Conservation (phyloP, 176 grass and related monocot genomes). For the Carex scoparia region DNA sequence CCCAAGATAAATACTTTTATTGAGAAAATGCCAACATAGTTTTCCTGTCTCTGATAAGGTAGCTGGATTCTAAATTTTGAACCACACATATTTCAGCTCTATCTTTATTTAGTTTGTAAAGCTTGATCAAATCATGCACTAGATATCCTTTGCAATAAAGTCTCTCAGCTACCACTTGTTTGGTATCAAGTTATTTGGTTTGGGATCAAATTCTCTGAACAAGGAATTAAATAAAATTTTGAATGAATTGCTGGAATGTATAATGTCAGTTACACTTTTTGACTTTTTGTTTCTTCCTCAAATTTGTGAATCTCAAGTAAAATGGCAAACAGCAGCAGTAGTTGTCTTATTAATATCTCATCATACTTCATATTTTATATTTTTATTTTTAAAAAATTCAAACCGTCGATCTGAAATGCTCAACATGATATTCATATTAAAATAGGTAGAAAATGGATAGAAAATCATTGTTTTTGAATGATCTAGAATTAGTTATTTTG, state of each 20-base stretch:
- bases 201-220: neutral
- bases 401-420: no score
- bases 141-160: conserved; percentile 6
- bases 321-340: neutral
- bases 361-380: no score
- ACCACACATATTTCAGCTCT: conserved; percentile 13
- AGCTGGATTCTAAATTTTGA: conserved; percentile 16
- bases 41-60: conserved; percentile 25
- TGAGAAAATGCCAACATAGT: conserved; percentile 22
- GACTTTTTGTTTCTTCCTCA: neutral
- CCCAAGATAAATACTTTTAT: conserved; percentile 3
- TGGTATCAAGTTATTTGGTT: neutral
- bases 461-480: no score
- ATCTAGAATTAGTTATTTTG: no score
- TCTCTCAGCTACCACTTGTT: neutral
- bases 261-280: neutral
- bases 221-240: neutral
- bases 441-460: no score
- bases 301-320: neutral
- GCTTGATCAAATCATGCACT: neutral
- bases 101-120: conserved; percentile 1
- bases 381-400: no score
- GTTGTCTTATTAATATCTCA: neutral
- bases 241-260: neutral
- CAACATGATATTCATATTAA: no score